phyloP scores from a whole-genome alignment of 495 filamentous ascomycete genomes.

The Thermochaetoides thermophila region DNA sequence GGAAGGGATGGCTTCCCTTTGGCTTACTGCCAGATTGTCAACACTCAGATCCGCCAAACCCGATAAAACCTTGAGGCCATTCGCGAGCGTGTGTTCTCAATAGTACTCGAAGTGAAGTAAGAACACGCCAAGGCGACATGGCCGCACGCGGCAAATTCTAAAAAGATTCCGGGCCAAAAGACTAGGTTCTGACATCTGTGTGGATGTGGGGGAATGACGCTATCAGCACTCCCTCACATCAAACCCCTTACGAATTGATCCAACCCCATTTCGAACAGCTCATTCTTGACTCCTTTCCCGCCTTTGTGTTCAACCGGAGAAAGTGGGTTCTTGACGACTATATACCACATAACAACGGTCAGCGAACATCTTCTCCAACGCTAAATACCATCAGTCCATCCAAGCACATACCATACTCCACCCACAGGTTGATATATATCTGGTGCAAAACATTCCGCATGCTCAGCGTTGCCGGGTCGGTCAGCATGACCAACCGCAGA shows the following conservation, averaged over 20 bases:
- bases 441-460: slow-evolving; percentile 90
- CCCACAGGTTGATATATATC: slow-evolving; percentile 95
- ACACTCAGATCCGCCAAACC: no score
- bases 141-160: no score
- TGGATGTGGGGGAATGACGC: no score
- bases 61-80: no score
- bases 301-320: slow-evolving; percentile 80
- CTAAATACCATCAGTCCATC: neutral
- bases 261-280: slow-evolving; percentile 82
- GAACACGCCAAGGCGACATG: no score
- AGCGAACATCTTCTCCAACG: neutral
- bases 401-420: slow-evolving; percentile 64
- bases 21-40: no score
- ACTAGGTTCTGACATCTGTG: no score
- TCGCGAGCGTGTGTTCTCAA: no score
- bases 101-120: no score
- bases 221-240: slow-evolving; percentile 31
- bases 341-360: neutral
- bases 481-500: slow-evolving; percentile 93
- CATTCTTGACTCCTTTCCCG: slow-evolving; percentile 79
- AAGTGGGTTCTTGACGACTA: slow-evolving; percentile 89
- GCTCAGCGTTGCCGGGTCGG: slow-evolving; percentile 74
- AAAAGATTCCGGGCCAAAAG: no score
- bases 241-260: slow-evolving; percentile 61
- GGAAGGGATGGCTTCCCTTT: no score